phyloP scores from a whole-genome alignment of 2,329 filamentous ascomycete species.

The Fusarium continuum region DNA sequence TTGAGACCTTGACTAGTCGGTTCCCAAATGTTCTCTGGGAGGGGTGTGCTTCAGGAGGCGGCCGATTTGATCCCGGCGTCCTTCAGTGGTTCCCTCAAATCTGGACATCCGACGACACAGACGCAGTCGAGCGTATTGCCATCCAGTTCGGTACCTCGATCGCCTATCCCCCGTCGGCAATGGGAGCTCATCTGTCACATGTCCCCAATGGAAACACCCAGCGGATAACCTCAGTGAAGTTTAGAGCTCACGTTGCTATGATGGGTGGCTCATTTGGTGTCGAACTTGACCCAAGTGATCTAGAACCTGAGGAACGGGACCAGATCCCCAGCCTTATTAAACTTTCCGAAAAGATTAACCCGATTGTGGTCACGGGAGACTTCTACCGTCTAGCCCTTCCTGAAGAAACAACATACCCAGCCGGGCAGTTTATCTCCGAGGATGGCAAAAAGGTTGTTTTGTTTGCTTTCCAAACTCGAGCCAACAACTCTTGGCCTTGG shows the following conservation, averaged over 20 bases:
- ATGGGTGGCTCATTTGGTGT: conserved; percentile 75
- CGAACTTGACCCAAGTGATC: conserved; percentile 67
- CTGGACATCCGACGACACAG: conserved; percentile 73
- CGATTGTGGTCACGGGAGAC: conserved; percentile 65
- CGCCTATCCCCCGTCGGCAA: conserved; percentile 68
- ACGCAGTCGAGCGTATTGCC: conserved; percentile 66
- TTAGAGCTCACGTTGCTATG: conserved; percentile 72
- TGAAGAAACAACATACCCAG: conserved; percentile 68
- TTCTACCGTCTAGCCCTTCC: conserved; percentile 68
- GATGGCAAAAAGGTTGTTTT: conserved; percentile 61
- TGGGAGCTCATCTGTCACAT: conserved; percentile 72
- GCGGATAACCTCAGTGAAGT: conserved; percentile 64
- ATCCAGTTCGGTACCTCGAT: conserved; percentile 73
- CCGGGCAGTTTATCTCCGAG: conserved; percentile 65
- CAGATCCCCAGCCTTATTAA: conserved; percentile 63
- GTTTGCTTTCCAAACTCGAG: conserved; percentile 68
- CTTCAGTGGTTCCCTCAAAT: conserved; percentile 72
- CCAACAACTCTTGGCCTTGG: conserved; percentile 63
- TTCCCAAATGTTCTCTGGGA: conserved; percentile 73
- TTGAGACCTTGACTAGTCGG: conserved; percentile 65
- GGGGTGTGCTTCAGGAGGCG: conserved; percentile 72
- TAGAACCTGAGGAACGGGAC: conserved; percentile 59
- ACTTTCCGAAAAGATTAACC: conserved; percentile 65
- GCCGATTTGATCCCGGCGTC: conserved; percentile 70
- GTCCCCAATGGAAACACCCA: conserved; percentile 67